phyloP scores from a whole-genome alignment of 2,329 filamentous ascomycete species.

The Fusarium sulawesiense region DNA sequence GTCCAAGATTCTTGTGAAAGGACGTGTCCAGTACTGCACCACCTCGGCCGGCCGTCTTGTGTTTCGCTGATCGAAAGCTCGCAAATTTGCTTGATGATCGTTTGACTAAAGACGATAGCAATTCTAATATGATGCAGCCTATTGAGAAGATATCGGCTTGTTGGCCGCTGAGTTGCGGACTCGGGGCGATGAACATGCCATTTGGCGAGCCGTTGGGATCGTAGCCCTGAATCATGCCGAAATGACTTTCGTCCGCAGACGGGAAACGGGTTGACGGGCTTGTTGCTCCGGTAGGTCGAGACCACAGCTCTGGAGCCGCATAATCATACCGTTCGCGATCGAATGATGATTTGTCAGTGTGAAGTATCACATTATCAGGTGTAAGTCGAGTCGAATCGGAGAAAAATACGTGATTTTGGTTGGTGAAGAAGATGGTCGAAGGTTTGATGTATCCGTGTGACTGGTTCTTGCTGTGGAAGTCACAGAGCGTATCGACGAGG shows the following conservation, averaged over 20 bases:
- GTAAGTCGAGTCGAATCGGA: constrained; percentile 68
- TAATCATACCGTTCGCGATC: constrained; percentile 80
- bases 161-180: constrained; percentile 62
- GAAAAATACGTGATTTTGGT: constrained; percentile 74
- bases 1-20: constrained; percentile 77
- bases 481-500: constrained; percentile 74
- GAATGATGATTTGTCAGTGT: constrained; percentile 61
- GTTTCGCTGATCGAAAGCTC: constrained; percentile 73
- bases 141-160: constrained; percentile 79
- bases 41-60: constrained; percentile 68
- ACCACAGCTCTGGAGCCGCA: constrained; percentile 75
- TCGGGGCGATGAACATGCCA: constrained; percentile 53
- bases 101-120: constrained; percentile 76
- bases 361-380: constrained; percentile 55
- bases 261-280: constrained; percentile 52
- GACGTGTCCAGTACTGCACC: constrained; percentile 75
- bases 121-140: constrained; percentile 77
- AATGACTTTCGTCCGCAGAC: constrained; percentile 52
- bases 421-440: constrained; percentile 75
- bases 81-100: constrained; percentile 74
- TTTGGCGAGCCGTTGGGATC: constrained; percentile 44
- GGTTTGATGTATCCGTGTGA: constrained; percentile 77
- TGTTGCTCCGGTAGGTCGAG: constrained; percentile 53
- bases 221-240: constrained; percentile 51
- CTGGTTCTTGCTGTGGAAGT: constrained; percentile 71